Base-by-base conservation (phyloP, 257 asterid genomes). In the Primulina tabacum region DNA sequence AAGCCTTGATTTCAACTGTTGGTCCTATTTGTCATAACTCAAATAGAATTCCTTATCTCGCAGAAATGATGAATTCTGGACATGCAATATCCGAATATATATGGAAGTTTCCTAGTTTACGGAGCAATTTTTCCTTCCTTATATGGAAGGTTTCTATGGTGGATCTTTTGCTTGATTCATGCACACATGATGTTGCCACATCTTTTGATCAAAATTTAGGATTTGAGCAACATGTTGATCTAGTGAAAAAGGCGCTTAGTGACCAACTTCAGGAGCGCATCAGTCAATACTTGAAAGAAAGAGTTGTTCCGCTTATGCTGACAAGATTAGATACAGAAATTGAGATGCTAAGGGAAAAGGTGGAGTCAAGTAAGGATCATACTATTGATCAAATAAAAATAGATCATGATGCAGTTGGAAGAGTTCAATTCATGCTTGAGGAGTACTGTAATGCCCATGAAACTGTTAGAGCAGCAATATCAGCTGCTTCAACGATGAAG, bases 381-480 rank as follows among this genome's bases (percentile, higher is more conserved):
- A 70, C 83, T 59, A 71, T 65, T 62, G 90, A 80, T 77, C 71
- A 75, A 66, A 59, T 24, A 67, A 82, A 74, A 68, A 78, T 53
- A 63, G 82, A 83, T 82, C 68, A 69, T 33, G 82, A 62, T 66
- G 75, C 85, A 56, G 85, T 78, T 52, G 79, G 82, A 79, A 79
- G 78, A 69, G 84, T 87, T 81, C 91, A 83, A 66, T 68, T 80
- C 76, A 82, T 90, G 93, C 88, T 94, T 75, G 96, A 88, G 80
- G 95, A 94, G 83, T 90, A 88, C 81, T 90, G 96, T 78, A 86
- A 82, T 78, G 88, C 94, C 7, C 96, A 91, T 73, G 96, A 91
- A 81, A 94, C 96, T 79, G 82, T 80, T 73, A 86, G 95, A 83
- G 92, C 99, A 1, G 96, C 96, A 71, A 84, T 82, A 78, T 87